Base-by-base conservation (phyloP, 2,329 filamentous ascomycete species). In the Zopfia rhizophila region DNA sequence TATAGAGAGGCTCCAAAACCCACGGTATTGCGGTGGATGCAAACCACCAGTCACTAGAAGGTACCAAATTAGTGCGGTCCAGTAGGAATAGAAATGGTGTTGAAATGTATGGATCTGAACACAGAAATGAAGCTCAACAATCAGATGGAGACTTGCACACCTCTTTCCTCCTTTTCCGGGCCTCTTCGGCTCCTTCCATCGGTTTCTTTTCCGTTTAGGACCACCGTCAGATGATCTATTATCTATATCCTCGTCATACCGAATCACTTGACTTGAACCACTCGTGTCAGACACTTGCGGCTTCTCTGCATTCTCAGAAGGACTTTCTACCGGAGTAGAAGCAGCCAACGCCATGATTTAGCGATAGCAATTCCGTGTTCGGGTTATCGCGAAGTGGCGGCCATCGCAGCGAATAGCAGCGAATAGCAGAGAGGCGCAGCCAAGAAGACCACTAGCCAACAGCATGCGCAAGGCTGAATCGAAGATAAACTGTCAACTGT, bases 31-130 rank as follows among this genome's bases (percentile, higher is more conserved):
- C 69, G 3, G 69, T 72, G 10, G 62, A 68, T 0, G 70, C 69
- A 48, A 72, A 72, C 70, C 70, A 73, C 70, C 70, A 73, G 40
- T 68, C 61, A 38, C 62, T 69, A 27, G 14, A 18, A 16, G 3
- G 18, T 33, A 14, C 24, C 10, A 18, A 39, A 23, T 27, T 27
- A 27, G n/a, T 8, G n/a, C 24, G n/a, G 8, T 27, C 24, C n/a
- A 8, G n/a, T 27, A n/a, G n/a, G n/a, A n/a, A n/a, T n/a, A n/a
- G n/a, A n/a, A n/a, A n/a, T n/a, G n/a, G n/a, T n/a, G n/a, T n/a
- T n/a, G n/a, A n/a, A n/a, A n/a, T n/a, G n/a, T n/a, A n/a, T n/a
- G n/a, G n/a, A 12, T 3, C 7, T 12, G 18, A 21, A 28, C 13
- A 21, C 16, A 17, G n/a, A 17, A 12, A 38, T 18, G 11, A 38